Base-by-base conservation (phyloP, 1,139 yeast species). In the Nadsonia starkeyi-henricii region DNA sequence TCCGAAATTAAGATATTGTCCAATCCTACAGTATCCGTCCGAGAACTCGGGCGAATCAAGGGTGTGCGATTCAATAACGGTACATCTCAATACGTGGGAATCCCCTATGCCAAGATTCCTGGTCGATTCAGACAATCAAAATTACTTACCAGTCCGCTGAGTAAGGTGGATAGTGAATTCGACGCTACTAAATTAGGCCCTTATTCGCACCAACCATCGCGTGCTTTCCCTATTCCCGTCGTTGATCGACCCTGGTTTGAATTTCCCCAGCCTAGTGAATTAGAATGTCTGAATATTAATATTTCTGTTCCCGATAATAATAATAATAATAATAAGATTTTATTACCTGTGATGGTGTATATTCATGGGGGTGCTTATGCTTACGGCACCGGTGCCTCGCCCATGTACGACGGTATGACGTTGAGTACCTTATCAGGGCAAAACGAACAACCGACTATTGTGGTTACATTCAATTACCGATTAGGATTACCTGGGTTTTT, bases 361-460 rank as follows among this genome's bases (percentile, higher is more conserved):
- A 58, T 61, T 42, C 58, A 59, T 45, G 65, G 64, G 37, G 65
- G 65, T 28, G 61, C 58, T 1, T 61, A 55, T 46, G 30, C 46
- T 2, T 56, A 53, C 36, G 65, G 64, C 2, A 48, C 59, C 7
- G 50, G 57, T 17, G 46, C 28, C 20, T 33, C 46, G 15, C 37
- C 43, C 15, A 41, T 44, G 28, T 42, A 44, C 2, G 45, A 20
- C 37, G 48, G 48, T 41, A 36, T 9, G 47, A 48, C 41, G 23
- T 47, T 47, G 23, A 44, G 33, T 28, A 45, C 41, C 42, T 49
- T n/a, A 12, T 21, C 37, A 8, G 47, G 45, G 8, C 17, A 20
- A 12, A 47, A 51, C 42, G 44, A 43, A 3, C 45, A 48, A 42
- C 54, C 55, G 9, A 44, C 52, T 17, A 48, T 53, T 23, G 45